Evolutionary conservation across 2,329 filamentous ascomycete genomes (phyloP), one percentile per base, ranked within the genome.

Genomic region (Arthrocladium fulminans): DNA sequence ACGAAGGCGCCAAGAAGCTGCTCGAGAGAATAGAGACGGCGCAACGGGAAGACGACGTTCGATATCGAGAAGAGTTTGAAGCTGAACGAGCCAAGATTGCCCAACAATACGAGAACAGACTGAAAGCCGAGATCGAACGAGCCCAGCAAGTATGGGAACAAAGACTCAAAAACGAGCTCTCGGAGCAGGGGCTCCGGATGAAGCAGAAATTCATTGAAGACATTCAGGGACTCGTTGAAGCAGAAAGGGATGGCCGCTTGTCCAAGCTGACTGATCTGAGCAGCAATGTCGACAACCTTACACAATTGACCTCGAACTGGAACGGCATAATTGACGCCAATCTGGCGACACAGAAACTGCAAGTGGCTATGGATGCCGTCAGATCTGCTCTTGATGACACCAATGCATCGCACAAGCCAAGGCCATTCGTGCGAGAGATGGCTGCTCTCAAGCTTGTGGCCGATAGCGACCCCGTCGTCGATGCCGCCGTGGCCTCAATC

Each of bases 401-500:
- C 37, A 76, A 82, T 59, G 51, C 45, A 13, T 54, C 58, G 12
- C 50, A 53, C 12, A 54, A 50, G 17, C 86, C 90, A 17, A 78
- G 80, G 35, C 92, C 92, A 3, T 98, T 98, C 65, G 79, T 95
- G 61, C 82, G 83, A 54, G 92, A 98, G 72, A 81, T 98, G 12
- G 87, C 94, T 17, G 92, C 92, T 2, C 79, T 98, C 48, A 95
- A 95, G 71, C 88, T 96, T 67, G 86, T 95, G 57, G 87, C 88
- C 3, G 76, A 78, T 24, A 84, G 88, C 45, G 86, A 95, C 64
- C 73, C 86, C 1, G 84, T 97, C 4, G 88, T 98, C 51, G 83
- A 88, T 59, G 90, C 90, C 3, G 92, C 92, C 51, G 94, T 98
- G 60, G 85, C 86, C n/a, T 94, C 88, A 24, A 94, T 98, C 68